These are phyloP conservation scores for Moricandia moricandioides DNA, from an alignment of 345 rosid genomes.

Conservation along the genomic window DNA sequence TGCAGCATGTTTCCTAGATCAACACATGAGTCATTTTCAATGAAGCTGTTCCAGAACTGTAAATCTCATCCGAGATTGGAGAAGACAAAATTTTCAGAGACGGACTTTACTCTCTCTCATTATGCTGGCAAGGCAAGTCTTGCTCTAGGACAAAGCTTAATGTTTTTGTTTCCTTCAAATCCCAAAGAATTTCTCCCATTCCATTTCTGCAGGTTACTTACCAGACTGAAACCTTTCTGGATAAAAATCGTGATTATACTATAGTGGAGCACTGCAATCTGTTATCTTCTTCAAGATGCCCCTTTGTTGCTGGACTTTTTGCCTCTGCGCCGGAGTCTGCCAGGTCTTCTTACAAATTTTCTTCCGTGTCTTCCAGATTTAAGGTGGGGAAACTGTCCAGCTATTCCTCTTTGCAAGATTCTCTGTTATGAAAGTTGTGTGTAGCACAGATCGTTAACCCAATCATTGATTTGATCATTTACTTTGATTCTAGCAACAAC, in stretches of 20 bases:
- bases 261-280: slow-evolving; percentile 93
- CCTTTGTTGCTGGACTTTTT: slow-evolving; percentile 81
- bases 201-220: slow-evolving; percentile 72
- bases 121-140: slow-evolving; percentile 97
- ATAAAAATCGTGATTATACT: slow-evolving; percentile 94
- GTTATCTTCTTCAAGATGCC: slow-evolving; percentile 80
- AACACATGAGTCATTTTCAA: slow-evolving; percentile 82
- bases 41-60: slow-evolving; percentile 80
- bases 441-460: not conserved
- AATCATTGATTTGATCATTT: slow-evolving; percentile 13
- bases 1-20: slow-evolving; percentile 98
- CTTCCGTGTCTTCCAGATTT: slow-evolving; percentile 94
- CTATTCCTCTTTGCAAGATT: slow-evolving; percentile 7
- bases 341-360: slow-evolving; percentile 95
- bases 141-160: slow-evolving; percentile 30
- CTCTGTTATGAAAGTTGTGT: not conserved
- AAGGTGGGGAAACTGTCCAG: slow-evolving; percentile 51
- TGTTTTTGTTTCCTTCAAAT: slow-evolving; percentile 12
- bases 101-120: slow-evolving; percentile 85
- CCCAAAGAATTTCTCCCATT: slow-evolving; percentile 15
- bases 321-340: slow-evolving; percentile 62
- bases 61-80: slow-evolving; percentile 68
- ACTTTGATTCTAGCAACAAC: slow-evolving; percentile 76
- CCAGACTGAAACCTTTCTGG: slow-evolving; percentile 81
- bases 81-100: slow-evolving; percentile 87